phyloP scores from a whole-genome alignment of 495 filamentous ascomycete genomes.

The Barbatosphaeria neglecta region DNA sequence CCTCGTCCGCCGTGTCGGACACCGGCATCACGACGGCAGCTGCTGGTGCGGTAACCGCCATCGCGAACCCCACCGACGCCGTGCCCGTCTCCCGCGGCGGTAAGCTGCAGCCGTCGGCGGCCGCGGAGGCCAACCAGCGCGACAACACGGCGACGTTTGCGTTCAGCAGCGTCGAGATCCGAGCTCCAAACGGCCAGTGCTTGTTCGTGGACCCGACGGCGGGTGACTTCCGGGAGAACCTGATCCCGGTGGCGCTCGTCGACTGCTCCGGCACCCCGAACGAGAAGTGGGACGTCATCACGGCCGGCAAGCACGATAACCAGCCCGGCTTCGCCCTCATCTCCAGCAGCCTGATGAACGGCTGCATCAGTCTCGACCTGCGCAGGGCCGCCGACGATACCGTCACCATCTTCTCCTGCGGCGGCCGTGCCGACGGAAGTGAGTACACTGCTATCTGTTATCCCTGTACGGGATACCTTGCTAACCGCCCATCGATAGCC shows the following conservation, averaged over 20 bases:
- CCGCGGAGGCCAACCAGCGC: slow-evolving; percentile 31
- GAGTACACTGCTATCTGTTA: slow-evolving; percentile 5
- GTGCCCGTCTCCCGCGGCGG: slow-evolving; percentile 40
- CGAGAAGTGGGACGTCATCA: slow-evolving; percentile 45
- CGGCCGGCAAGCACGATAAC: slow-evolving; percentile 38
- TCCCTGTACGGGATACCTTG: not conserved
- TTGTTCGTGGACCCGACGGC: slow-evolving; percentile 42
- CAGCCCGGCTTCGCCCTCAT: slow-evolving; percentile 24
- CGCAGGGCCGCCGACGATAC: slow-evolving; percentile 31
- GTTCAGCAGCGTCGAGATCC: slow-evolving; percentile 33
- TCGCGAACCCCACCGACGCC: slow-evolving; percentile 30
- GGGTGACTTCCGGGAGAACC: slow-evolving; percentile 43
- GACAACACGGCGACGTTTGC: slow-evolving; percentile 37
- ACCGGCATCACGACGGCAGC: not conserved
- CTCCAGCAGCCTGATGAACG: slow-evolving; percentile 39
- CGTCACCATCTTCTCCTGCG: slow-evolving; percentile 41
- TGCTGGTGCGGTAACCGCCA: slow-evolving; percentile 11
- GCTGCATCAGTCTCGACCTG: slow-evolving; percentile 40
- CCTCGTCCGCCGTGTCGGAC: not conserved
- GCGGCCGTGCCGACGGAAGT: slow-evolving; percentile 40
- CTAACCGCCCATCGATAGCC: slow-evolving; percentile 12
- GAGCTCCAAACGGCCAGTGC: slow-evolving; percentile 37
- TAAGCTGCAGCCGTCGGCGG: slow-evolving; percentile 33
- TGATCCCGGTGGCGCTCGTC: slow-evolving; percentile 37
- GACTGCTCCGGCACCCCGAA: slow-evolving; percentile 32